Percentiles rank a stretch among this genome's conserved stretches.
Conservation (phyloP, 352 stramenopile species). For the Pythium utonaiense region DNA sequence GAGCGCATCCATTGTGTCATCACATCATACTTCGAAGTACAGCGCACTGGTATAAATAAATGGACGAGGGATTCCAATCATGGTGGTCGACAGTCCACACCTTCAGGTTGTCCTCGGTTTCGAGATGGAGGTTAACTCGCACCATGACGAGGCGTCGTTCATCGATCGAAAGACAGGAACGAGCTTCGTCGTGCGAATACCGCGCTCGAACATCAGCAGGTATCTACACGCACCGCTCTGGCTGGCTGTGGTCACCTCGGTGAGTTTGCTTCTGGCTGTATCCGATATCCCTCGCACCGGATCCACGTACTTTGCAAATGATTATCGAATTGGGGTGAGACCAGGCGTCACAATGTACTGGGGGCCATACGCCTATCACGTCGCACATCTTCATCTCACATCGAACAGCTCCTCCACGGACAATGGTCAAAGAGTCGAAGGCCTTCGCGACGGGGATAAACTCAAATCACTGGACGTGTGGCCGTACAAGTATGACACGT, state of each 20-base stretch:
- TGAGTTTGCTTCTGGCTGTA: slow-evolving; percentile 35
- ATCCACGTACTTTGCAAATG: slow-evolving; percentile 25
- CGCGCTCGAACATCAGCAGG: slow-evolving; percentile 21
- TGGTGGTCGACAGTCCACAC: too few relatives aligned
- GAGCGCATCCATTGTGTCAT: too few relatives aligned
- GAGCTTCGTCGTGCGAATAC: neutral
- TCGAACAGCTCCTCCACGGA: neutral
- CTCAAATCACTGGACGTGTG: slow-evolving; percentile 11
- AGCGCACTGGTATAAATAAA: too few relatives aligned
- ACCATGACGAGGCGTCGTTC: neutral
- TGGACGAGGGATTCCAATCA: too few relatives aligned
- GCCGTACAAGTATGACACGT: slow-evolving; percentile 20
- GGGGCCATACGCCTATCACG: slow-evolving; percentile 41
- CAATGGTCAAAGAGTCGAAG: neutral
- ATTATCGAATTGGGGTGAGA: slow-evolving; percentile 27
- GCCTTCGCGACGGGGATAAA: neutral
- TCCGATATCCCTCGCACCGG: slow-evolving; percentile 52
- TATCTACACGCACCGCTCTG: slow-evolving; percentile 28
- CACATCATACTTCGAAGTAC: too few relatives aligned
- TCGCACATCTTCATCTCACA: slow-evolving; percentile 27
- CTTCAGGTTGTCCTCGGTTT: too few relatives aligned
- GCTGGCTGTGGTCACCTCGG: slow-evolving; percentile 32
- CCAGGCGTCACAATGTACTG: slow-evolving; percentile 35
- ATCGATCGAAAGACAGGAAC: neutral
- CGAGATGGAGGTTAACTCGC: neutral